Percentiles rank a stretch among this genome's conserved stretches.
Conservation (phyloP, 768 basidiomycete species). For the Tricholoma bakamatsutake region DNA sequence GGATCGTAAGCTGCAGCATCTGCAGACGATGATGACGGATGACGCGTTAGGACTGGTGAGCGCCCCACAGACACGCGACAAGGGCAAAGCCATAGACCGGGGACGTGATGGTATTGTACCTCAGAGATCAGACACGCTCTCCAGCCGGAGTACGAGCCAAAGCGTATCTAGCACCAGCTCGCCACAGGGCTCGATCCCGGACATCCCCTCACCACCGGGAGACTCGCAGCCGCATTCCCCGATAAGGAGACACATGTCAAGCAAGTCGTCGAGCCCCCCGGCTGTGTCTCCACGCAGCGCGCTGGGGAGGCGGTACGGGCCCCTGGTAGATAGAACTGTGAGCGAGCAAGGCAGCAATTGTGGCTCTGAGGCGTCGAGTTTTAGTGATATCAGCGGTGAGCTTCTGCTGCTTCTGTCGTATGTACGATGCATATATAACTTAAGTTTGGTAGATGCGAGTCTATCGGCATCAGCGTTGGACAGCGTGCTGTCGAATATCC, state of each 20-base stretch:
- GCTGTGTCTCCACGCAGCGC: conserved; percentile 50
- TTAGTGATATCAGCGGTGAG: conserved; percentile 83
- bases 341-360: conserved; percentile 59
- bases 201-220: conserved; percentile 68
- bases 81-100: conserved; percentile 38
- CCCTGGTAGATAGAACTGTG: conserved; percentile 33
- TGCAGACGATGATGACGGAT: conserved; percentile 69
- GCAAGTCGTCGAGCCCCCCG: conserved; percentile 60
- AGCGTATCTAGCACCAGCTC: conserved; percentile 73
- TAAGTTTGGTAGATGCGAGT: conserved; percentile 50
- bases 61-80: conserved; percentile 27
- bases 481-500: conserved; percentile 76
- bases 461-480: conserved; percentile 76
- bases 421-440: neutral
- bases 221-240: conserved; percentile 52
- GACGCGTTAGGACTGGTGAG: conserved; percentile 69
- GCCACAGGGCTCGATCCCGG: conserved; percentile 73
- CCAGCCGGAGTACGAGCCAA: conserved; percentile 54
- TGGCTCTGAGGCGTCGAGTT: conserved; percentile 73
- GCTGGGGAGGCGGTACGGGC: conserved; percentile 43
- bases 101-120: conserved; percentile 34
- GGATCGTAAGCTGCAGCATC: conserved; percentile 59
- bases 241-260: conserved; percentile 43
- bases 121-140: conserved; percentile 35
- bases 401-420: conserved; percentile 1